Evolutionary conservation across 1,139 yeast genomes (phyloP), one percentile per base, ranked within the genome.

Genomic region (Yamadazyma taylorii): DNA sequence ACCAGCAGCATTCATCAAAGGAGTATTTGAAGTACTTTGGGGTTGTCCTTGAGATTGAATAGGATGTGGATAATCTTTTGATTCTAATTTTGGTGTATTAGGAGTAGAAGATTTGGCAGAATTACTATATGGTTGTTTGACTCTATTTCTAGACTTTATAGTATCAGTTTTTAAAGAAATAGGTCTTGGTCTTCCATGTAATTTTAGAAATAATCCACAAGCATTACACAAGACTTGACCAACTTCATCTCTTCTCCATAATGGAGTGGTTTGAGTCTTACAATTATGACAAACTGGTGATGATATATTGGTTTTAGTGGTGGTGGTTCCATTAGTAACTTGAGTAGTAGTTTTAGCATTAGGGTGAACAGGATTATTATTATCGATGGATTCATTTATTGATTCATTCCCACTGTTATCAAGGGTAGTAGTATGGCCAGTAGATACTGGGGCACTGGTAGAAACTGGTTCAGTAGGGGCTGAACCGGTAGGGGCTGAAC

Each of bases 221-320:
- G 97, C 97, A 64, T 90, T 90, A 60, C 97, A 90, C 36, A 90
- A 73, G 12, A 88, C 95, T 49, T 87, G 94, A 12, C 97, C 97
- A 13, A 85, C 78, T 56, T 89, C 96, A 60, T 89, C 96, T 50
- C 97, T 73, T 60, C 97, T 75, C 97, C 97, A 90, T 19, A 90
- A 68, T 1, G 97, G 97, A 1, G 97, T 90, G 1, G 92, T 89
- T 43, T 87, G 85, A 5, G 97, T 90, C 51, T 83, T 78, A 64
- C 97, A 90, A 60, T 90, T 90, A 50, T 85, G 87, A 60, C 97
- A 90, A 16, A 84, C 75, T 1, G 96, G 90, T 29, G 79, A 68
- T 5, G 81, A 61, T 41, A 78, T 72, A 49, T 76, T 78, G 6
- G 73, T 56, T 45, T 70, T 70, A 30, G 75, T 58, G 32, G 75